A percentile compares a stretch with the other conserved stretches of the same genome.
Conservation (phyloP, 305 asterid genomes). For the Fraxinus ornus region DNA sequence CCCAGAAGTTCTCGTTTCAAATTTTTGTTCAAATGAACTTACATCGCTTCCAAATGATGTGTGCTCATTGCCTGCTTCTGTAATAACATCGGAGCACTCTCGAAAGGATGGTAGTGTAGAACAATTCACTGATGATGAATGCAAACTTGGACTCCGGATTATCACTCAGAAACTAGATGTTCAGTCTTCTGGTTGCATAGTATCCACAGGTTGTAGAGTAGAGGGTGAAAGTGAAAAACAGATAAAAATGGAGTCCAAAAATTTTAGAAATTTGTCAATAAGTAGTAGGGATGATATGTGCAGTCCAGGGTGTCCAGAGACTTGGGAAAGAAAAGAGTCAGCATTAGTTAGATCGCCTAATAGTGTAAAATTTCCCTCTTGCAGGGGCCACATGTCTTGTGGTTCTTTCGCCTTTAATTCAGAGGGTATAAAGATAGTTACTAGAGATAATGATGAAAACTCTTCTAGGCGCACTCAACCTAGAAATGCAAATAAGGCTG, state of each 20-base stretch:
- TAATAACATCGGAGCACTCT: constrained; percentile 61
- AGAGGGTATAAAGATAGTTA: constrained; percentile 74
- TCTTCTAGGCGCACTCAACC: constrained; percentile 47
- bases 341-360: constrained; percentile 50
- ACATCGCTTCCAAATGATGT: constrained; percentile 43
- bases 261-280: constrained; percentile 44
- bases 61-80: constrained; percentile 59
- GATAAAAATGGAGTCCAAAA: constrained; percentile 39
- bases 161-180: constrained; percentile 44
- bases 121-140: constrained; percentile 45
- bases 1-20: constrained; percentile 47
- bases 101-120: constrained; percentile 55
- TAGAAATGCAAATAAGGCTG: constrained; percentile 46
- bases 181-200: constrained; percentile 39
- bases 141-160: constrained; percentile 53
- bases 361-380: constrained; percentile 55
- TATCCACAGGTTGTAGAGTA: constrained; percentile 28
- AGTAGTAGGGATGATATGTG: constrained; percentile 29
- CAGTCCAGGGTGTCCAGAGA: constrained; percentile 21
- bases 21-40: constrained; percentile 36
- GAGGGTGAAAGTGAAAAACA: constrained; percentile 46
- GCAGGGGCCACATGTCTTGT: constrained; percentile 44
- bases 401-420: constrained; percentile 45
- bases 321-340: constrained; percentile 40
- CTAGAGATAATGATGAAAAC: constrained; percentile 82